Conservation (phyloP, 768 basidiomycete species). For the Tricholoma furcatifolium region DNA sequence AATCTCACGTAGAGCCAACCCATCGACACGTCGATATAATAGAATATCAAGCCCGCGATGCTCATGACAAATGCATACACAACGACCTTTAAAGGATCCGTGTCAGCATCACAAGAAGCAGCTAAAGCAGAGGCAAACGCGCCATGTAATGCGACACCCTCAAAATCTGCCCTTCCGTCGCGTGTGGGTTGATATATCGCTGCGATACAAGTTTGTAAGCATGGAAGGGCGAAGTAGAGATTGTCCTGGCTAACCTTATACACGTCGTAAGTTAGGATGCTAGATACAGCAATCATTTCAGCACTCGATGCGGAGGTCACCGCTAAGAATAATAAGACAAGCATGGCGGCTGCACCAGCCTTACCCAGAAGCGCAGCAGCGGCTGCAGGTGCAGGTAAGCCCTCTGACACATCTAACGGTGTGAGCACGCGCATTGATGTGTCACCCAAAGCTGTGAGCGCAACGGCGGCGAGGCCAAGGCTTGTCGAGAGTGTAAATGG, state of each 20-base stretch:
- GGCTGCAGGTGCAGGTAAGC: constrained; percentile 81
- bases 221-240: neutral
- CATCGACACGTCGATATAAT: constrained; percentile 88
- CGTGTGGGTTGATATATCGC: constrained; percentile 80
- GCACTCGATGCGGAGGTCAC: constrained; percentile 86
- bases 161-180: constrained; percentile 73
- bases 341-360: constrained; percentile 74
- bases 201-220: constrained; percentile 18
- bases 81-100: constrained; percentile 51
- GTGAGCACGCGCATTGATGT: constrained; percentile 49
- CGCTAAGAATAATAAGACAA: constrained; percentile 83
- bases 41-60: constrained; percentile 82
- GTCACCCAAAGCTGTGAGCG: constrained; percentile 52
- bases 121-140: constrained; percentile 10
- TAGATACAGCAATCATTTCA: constrained; percentile 89
- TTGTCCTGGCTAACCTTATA: constrained; percentile 55
- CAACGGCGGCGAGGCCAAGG: constrained; percentile 85
- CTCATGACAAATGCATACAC: constrained; percentile 78
- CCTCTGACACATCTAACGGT: constrained; percentile 77
- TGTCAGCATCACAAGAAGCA: neutral
- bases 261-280: constrained; percentile 80
- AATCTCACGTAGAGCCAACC: constrained; percentile 85
- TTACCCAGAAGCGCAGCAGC: constrained; percentile 81
- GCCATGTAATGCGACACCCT: constrained; percentile 68
- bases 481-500: constrained; percentile 87